These are phyloP conservation scores for Fusarium luffae DNA, from an alignment of 2,329 filamentous ascomycete species.

Conservation along the genomic window DNA sequence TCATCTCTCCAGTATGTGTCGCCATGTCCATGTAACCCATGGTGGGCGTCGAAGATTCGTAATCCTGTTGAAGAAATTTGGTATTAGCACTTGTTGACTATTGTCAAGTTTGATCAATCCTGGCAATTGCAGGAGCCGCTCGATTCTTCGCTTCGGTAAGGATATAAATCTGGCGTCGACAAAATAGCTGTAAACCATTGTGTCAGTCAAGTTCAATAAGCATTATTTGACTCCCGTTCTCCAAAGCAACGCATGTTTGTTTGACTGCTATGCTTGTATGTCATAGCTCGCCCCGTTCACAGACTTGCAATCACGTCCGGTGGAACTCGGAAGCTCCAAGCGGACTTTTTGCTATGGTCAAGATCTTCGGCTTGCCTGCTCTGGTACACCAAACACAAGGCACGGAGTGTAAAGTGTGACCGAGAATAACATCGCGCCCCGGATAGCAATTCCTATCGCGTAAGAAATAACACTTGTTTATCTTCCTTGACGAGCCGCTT, in stretches of 20 bases:
- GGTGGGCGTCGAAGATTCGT: constrained; percentile 64
- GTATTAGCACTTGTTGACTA: constrained; percentile 35
- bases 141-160: constrained; percentile 9
- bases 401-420: constrained; percentile 19
- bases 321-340: constrained; percentile 31
- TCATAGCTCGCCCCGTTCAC: constrained; percentile 11
- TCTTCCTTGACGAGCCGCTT: constrained; percentile 2
- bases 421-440: constrained; percentile 22
- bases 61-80: constrained; percentile 59
- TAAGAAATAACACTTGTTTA: constrained; percentile 29
- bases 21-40: constrained; percentile 66
- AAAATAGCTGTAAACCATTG: not conserved
- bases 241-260: constrained; percentile 19
- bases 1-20: constrained; percentile 62
- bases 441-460: constrained; percentile 29
- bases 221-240: not conserved
- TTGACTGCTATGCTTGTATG: constrained; percentile 15
- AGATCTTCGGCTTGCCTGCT: constrained; percentile 24
- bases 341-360: constrained; percentile 13
- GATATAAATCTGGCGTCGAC: not conserved
- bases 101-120: constrained; percentile 13
- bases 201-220: constrained; percentile 16
- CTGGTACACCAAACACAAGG: constrained; percentile 24
- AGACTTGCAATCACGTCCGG: constrained; percentile 26
- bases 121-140: constrained; percentile 5